Evolutionary conservation across 75 land plant genomes (phyloP), one percentile per base, ranked within the genome.

Genomic region (Sequoia sempervirens): DNA sequence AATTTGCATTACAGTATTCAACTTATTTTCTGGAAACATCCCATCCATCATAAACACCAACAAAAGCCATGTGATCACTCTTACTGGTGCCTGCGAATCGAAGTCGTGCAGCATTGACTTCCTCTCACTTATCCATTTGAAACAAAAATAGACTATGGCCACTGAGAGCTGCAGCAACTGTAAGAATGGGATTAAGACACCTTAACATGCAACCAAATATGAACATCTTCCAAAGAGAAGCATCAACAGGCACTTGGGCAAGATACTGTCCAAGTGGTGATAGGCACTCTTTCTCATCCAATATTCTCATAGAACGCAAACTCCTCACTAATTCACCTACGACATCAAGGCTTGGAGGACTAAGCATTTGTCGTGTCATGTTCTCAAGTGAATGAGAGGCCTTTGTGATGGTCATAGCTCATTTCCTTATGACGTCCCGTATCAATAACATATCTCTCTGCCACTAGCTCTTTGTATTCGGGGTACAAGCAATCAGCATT

Each of bases 21-120:
- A 32, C 76, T 58, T 87, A 81, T 43, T 40, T 50, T 54, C 87
- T 80, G 58, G 88, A 87, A 72, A 28, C 58, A 56, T 54, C n/a
- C 88, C 89, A 88, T 83, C 89, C 89, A 61, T 88, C 84, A 78
- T 87, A 88, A 40, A 88, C 89, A 87, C 85, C 85, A 36, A 88
- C 89, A 36, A 88, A 58, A 26, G 89, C 58, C 69, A 88, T 80
- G 68, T 88, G 89, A 66, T 88, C 89, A 28, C 89, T 87, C 82
- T 88, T 87, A 75, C 89, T 87, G 34, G 64, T 74, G 43, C 88
- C 89, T n/a, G 89, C 82, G 40, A 88, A 79, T 26, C 78, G 80
- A 72, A 61, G 82, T 54, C 80, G 45, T 86, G 78, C 26, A 7
- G 43, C 78, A 75, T 75, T 75, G 78, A 40, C 78, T 75, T 75